Percentiles rank a stretch among this genome's conserved stretches.
phyloP scores from a whole-genome alignment of 2,329 filamentous ascomycete species.

The Fusarium pseudonygamai region DNA sequence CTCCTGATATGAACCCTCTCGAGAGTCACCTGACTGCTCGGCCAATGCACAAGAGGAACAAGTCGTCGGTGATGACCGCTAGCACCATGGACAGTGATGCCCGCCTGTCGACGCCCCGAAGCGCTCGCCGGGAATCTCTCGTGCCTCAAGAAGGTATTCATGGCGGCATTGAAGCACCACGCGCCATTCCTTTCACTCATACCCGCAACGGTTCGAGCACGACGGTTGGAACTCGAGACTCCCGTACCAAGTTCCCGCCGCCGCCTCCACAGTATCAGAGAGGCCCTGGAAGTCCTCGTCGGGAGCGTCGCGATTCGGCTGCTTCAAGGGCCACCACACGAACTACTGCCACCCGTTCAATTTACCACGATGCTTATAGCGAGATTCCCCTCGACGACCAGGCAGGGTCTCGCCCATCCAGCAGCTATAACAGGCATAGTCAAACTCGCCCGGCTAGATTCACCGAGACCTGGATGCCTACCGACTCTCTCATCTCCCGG shows the following conservation, averaged over 20 bases:
- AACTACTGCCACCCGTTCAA: slow-evolving; percentile 52
- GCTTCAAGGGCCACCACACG: slow-evolving; percentile 59
- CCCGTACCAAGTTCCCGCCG: slow-evolving; percentile 64
- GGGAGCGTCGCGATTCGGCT: slow-evolving; percentile 55
- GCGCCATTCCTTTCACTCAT: slow-evolving; percentile 80
- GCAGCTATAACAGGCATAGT: slow-evolving; percentile 36
- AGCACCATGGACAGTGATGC: slow-evolving; percentile 64
- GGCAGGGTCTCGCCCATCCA: slow-evolving; percentile 39
- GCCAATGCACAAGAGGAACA: slow-evolving; percentile 77
- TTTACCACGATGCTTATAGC: slow-evolving; percentile 57
- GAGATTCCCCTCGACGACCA: slow-evolving; percentile 59
- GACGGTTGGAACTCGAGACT: slow-evolving; percentile 63
- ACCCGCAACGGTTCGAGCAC: slow-evolving; percentile 73
- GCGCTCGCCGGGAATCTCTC: slow-evolving; percentile 55
- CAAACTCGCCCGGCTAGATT: slow-evolving; percentile 57
- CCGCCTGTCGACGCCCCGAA: slow-evolving; percentile 61
- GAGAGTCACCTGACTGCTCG: slow-evolving; percentile 85
- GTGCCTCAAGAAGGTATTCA: slow-evolving; percentile 57
- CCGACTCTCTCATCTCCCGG: slow-evolving; percentile 63
- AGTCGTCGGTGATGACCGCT: slow-evolving; percentile 62
- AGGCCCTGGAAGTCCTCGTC: slow-evolving; percentile 53
- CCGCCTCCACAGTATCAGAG: slow-evolving; percentile 64
- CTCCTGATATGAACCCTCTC: slow-evolving; percentile 94
- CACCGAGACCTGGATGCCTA: slow-evolving; percentile 64
- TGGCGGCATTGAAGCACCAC: slow-evolving; percentile 58